Base-by-base conservation (phyloP, 225 moss, liverwort and hornwort genomes). In the Pseudisothecium myosuroides region DNA sequence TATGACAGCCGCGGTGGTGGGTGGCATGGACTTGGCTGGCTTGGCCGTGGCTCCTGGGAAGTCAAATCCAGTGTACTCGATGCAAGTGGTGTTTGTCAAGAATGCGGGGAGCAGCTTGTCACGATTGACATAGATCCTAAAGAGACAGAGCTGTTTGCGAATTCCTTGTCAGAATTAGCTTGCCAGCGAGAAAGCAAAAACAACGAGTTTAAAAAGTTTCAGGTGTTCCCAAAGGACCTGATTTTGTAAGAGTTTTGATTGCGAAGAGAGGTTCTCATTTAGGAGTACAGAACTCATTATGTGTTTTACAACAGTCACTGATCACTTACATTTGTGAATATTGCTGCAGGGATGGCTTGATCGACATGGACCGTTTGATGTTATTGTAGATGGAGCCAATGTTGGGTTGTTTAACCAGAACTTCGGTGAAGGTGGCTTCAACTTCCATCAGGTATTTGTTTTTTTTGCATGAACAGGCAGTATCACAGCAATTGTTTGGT, bases 1-100 rank as follows among this genome's bases (percentile, higher is more conserved):
- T 89, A 94, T 76, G 91, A 93, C 64, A 93, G 95, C 76, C 91
- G 93, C 60, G 98, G 98, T 72, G 98, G 98, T 83, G 98, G 98
- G 64, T 98, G 98, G 98, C 98, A 98, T 89, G 98, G 98, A 34
- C 89, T 97, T 86, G 98, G 98, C 16, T 98, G 97, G 97, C 93
- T 97, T 67, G 95, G 97, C 65, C 89, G 93, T 87, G 98, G 98
- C 64, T 39, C 87, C 28, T 98, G 98, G 98, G 94, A 94, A 89
- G 92, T 93, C 32, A 91, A 95, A 52, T 85, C 88, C 84, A 96
- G 94, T 82, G 85, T 86, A n/a, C 92, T 98, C 41, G 96, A 98
- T 87, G 92, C 88, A 41, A 75, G 92, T 75, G 98, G 97, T 39
- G 81, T 93, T 77, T 98, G 98, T 89, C 90, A 85, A 86, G 92